These are phyloP conservation scores for Quercus rubra DNA, from an alignment of 306 rosid genomes.

Conservation along the genomic window DNA sequence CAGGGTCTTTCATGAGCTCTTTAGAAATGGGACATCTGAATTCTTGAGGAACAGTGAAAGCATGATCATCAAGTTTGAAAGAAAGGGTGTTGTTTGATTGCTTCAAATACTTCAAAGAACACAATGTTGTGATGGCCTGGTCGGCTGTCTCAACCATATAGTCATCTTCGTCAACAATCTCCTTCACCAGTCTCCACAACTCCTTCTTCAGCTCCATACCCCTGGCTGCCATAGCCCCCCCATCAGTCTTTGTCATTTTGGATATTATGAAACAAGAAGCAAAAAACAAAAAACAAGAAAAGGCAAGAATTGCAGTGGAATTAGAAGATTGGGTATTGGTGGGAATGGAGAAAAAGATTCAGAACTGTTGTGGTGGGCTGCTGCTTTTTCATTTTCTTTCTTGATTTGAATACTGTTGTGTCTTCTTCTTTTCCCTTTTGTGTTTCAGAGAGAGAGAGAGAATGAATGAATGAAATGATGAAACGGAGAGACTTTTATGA, in stretches of 20 bases:
- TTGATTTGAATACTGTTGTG: too few species aligned
- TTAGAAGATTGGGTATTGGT: not conserved
- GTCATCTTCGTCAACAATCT: conserved; percentile 49
- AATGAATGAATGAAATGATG: too few species aligned
- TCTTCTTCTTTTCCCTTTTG: too few species aligned
- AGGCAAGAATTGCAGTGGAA: not conserved
- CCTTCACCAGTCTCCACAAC: conserved; percentile 37
- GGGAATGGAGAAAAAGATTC: too few species aligned
- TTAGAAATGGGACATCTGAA: conserved; percentile 79
- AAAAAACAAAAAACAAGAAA: not conserved
- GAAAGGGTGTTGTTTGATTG: conserved; percentile 11
- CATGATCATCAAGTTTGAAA: conserved; percentile 17
- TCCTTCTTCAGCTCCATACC: conserved; percentile 47
- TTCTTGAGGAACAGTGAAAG: conserved; percentile 34
- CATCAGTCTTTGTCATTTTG: conserved; percentile 37
- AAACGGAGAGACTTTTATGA: too few species aligned
- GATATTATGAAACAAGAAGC: not conserved
- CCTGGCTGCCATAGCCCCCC: not conserved
- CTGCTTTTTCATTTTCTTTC: too few species aligned
- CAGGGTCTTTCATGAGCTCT: conserved; percentile 77
- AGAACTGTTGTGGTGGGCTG: too few species aligned
- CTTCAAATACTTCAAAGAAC: conserved; percentile 40
- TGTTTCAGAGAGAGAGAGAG: too few species aligned
- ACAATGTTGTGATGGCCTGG: conserved; percentile 50
- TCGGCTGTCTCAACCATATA: conserved; percentile 24